phyloP scores from a whole-genome alignment of 139 green algal species.

The Ulvella scutata region DNA sequence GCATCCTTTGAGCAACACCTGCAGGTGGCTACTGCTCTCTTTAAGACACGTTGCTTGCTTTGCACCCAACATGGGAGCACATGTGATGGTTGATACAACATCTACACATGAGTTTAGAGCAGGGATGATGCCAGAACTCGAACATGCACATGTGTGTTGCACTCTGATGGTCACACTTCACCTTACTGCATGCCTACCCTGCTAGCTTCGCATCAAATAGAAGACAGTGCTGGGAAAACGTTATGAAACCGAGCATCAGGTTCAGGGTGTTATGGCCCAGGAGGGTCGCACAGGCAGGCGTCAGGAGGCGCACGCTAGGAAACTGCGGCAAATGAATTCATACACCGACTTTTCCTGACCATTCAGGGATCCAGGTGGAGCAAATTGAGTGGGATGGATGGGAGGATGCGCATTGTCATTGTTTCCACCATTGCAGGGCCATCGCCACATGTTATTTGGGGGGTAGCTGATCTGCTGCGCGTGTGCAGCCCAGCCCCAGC shows the following conservation, averaged over 20 bases:
- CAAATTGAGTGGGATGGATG: slow-evolving; percentile 78
- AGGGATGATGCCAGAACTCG: too few relatives aligned
- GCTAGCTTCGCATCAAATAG: too few relatives aligned
- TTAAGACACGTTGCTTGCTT: too few relatives aligned
- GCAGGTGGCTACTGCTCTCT: too few relatives aligned
- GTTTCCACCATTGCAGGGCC: slow-evolving; percentile 53
- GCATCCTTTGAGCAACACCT: slow-evolving; percentile 69
- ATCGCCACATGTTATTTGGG: slow-evolving; percentile 37
- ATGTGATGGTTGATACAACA: too few relatives aligned
- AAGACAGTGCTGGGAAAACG: too few relatives aligned
- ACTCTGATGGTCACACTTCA: too few relatives aligned
- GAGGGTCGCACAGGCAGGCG: background rate
- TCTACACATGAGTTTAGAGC: too few relatives aligned
- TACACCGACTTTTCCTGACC: slow-evolving; percentile 76
- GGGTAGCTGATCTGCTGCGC: slow-evolving; percentile 31
- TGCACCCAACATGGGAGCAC: too few relatives aligned
- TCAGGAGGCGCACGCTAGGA: slow-evolving; percentile 54
- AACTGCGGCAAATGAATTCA: slow-evolving; percentile 87
- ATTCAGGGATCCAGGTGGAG: slow-evolving; percentile 6
- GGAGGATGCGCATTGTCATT: slow-evolving; percentile 77
- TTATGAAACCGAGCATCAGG: too few relatives aligned
- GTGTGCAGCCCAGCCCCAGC: slow-evolving; percentile 35
- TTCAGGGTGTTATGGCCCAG: background rate
- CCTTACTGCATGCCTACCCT: too few relatives aligned
- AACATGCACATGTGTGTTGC: too few relatives aligned